phyloP scores from a whole-genome alignment of 2,329 filamentous ascomycete genomes.

The Aureobasidium sp. region DNA sequence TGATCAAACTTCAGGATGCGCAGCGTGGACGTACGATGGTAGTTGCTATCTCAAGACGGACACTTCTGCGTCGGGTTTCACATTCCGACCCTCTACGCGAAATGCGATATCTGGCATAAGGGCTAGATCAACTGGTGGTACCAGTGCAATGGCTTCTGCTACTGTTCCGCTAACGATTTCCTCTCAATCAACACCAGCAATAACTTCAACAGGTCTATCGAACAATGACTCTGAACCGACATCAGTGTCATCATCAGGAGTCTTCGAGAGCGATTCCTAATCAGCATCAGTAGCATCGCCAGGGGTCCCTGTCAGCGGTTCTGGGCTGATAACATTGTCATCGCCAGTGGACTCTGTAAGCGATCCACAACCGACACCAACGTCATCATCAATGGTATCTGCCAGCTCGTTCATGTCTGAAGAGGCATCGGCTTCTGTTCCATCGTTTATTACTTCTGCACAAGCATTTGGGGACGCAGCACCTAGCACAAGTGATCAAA shows the following conservation, averaged over 20 bases:
- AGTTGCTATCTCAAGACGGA: slow-evolving; percentile 12
- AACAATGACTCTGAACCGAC: background rate
- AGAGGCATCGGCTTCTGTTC: background rate
- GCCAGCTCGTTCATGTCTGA: background rate
- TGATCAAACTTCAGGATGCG: slow-evolving; percentile 25
- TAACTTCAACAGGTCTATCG: background rate
- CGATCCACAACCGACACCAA: too few species aligned
- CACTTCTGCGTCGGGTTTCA: background rate
- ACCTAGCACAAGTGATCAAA: background rate
- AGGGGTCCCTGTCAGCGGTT: too few species aligned
- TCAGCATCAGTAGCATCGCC: too few species aligned
- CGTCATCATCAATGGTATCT: background rate
- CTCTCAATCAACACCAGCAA: background rate
- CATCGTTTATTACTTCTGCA: background rate
- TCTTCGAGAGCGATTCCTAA: too few species aligned
- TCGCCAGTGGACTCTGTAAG: too few species aligned
- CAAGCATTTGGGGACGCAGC: background rate
- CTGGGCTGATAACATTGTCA: too few species aligned
- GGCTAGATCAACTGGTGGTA: background rate
- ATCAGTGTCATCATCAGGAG: too few species aligned
- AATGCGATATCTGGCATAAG: background rate
- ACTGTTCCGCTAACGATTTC: background rate
- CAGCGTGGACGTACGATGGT: slow-evolving; percentile 24
- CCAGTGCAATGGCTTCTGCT: background rate
- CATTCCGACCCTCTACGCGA: background rate